These are phyloP conservation scores for Neofusicoccum sp. DNA, from an alignment of 2,329 filamentous ascomycete species.

Conservation along the genomic window DNA sequence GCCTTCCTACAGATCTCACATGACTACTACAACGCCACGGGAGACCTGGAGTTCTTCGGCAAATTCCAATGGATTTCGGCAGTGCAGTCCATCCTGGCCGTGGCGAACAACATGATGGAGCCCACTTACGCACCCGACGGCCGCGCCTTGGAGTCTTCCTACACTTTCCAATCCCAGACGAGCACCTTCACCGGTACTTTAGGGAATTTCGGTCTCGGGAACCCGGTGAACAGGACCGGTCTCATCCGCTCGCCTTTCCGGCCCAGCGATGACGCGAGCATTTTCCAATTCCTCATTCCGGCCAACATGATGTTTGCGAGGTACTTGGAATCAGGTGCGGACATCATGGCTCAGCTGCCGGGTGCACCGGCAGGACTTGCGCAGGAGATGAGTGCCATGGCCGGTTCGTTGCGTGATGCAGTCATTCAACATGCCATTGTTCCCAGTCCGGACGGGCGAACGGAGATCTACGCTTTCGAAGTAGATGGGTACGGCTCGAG, in stretches of 20 bases:
- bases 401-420: conserved; percentile 42
- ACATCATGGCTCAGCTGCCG: conserved; percentile 54
- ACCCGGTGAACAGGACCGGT: conserved; percentile 49
- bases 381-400: conserved; percentile 56
- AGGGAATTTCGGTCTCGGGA: conserved; percentile 54
- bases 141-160: conserved; percentile 41
- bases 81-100: conserved; percentile 44
- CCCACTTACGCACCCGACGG: conserved; percentile 50
- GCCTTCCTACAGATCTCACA: conserved; percentile 50
- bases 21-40: conserved; percentile 50
- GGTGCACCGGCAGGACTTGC: conserved; percentile 51
- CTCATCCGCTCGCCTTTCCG: conserved; percentile 51
- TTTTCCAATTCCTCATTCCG: conserved; percentile 50
- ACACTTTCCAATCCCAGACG: conserved; percentile 46
- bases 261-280: conserved; percentile 50
- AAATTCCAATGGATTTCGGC: conserved; percentile 49
- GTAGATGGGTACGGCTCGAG: conserved; percentile 52
- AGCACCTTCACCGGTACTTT: conserved; percentile 48
- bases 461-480: conserved; percentile 49
- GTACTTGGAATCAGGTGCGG: conserved; percentile 55
- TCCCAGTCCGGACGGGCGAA: conserved; percentile 34
- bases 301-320: conserved; percentile 70
- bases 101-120: conserved; percentile 47
- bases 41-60: conserved; percentile 47
- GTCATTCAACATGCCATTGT: conserved; percentile 48